Percentiles rank a stretch among this genome's conserved stretches.
These are phyloP conservation scores for Phaeodactylum tricornutum DNA, from an alignment of 108 stramenopile species.

Conservation along the genomic window DNA sequence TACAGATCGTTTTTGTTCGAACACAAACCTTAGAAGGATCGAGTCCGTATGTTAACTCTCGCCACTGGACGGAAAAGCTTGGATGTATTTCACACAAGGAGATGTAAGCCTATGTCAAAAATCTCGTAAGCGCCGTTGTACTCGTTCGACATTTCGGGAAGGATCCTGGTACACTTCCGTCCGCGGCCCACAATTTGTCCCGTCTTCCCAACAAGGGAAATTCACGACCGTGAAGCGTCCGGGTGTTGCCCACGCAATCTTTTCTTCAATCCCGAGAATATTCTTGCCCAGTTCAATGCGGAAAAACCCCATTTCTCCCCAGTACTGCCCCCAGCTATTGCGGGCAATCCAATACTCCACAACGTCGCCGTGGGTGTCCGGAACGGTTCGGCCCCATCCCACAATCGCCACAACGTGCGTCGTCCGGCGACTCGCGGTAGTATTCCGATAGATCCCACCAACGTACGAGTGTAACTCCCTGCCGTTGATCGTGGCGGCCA, in stretches of 20 bases:
- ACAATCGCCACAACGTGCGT: conserved; percentile 83
- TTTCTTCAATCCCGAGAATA: conserved; percentile 70
- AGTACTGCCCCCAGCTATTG: conserved; percentile 58
- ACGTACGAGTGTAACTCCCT: conserved; percentile 50
- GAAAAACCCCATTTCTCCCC: conserved; percentile 66
- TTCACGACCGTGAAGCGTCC: conserved; percentile 42
- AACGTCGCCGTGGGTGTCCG: conserved; percentile 13
- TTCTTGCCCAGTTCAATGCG: conserved; percentile 66
- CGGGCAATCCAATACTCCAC: conserved; percentile 76
- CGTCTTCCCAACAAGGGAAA: conserved; percentile 43
- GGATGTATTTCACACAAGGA: no score
- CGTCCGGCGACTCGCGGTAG: conserved; percentile 37
- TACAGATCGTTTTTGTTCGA: no score
- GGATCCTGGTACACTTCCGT: no score
- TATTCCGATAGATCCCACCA: conserved; percentile 72
- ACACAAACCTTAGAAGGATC: no score
- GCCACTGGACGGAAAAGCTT: no score
- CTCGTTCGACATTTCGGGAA: no score
- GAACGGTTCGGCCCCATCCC: conserved; percentile 59
- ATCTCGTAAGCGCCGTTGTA: no score
- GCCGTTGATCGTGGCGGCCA: conserved; percentile 74
- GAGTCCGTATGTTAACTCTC: no score
- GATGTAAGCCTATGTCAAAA: no score
- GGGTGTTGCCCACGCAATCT: conserved; percentile 74
- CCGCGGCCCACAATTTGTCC: conserved; percentile 39